Conservation (phyloP, 78 protist genomes). For the Speleostelium caveatum region DNA sequence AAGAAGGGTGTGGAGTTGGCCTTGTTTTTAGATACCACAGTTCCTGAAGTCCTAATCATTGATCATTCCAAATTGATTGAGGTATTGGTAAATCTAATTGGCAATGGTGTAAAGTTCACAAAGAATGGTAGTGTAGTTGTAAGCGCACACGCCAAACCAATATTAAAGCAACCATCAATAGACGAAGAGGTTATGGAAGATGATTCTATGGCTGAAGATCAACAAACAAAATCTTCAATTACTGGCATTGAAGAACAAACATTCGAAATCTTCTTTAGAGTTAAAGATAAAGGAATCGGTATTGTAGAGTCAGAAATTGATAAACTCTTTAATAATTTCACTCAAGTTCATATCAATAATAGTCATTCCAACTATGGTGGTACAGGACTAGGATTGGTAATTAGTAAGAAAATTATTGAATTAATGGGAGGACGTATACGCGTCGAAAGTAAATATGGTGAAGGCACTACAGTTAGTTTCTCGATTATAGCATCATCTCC, state of each 20-base stretch:
- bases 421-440: slow-evolving; percentile 56
- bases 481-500: slow-evolving; percentile 43
- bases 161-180: neutral
- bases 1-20: neutral
- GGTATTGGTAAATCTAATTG: slow-evolving; percentile 51
- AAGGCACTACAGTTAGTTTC: slow-evolving; percentile 4
- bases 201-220: neutral
- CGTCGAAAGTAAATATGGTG: neutral
- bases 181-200: neutral
- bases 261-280: slow-evolving; percentile 14
- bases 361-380: slow-evolving; percentile 29
- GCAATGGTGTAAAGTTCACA: slow-evolving; percentile 68
- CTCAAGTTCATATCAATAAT: slow-evolving; percentile 19
- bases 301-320: slow-evolving; percentile 8
- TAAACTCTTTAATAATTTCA: slow-evolving; percentile 26
- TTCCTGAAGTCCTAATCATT: slow-evolving; percentile 1
- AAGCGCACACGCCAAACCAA: slow-evolving; percentile 39
- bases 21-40: neutral
- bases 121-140: slow-evolving; percentile 52
- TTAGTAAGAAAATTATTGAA: slow-evolving; percentile 30
- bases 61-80: slow-evolving; percentile 52
- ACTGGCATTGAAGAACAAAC: neutral
- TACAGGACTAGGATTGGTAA: slow-evolving; percentile 59
- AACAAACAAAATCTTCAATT: neutral
- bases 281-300: slow-evolving; percentile 63